These are phyloP conservation scores for Dalbergia cochinchinensis DNA, from an alignment of 306 rosid genomes.

Conservation along the genomic window DNA sequence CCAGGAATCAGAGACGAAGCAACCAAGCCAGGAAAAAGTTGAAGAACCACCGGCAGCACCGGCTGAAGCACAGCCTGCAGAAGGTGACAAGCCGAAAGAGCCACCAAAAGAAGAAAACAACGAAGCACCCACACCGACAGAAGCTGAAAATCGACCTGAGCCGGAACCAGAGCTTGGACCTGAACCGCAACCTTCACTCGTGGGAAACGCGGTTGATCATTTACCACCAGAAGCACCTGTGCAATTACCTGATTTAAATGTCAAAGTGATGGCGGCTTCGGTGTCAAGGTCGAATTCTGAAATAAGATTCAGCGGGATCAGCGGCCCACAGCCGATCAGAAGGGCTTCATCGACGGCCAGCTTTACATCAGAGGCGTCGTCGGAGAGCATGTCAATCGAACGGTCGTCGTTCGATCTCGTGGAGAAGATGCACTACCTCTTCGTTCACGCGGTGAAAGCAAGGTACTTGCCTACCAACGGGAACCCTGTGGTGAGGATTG, in stretches of 20 bases:
- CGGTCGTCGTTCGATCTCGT: conserved; percentile 83
- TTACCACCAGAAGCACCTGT: conserved; percentile 1
- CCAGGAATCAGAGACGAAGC: conserved; percentile 11
- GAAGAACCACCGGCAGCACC: conserved; percentile 8
- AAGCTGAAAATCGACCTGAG: conserved; percentile 34
- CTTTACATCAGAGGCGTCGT: conserved; percentile 52
- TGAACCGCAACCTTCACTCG: not conserved
- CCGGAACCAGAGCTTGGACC: not conserved
- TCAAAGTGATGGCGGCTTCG: conserved; percentile 44
- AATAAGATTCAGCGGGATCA: conserved; percentile 50
- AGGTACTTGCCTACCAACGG: conserved; percentile 66
- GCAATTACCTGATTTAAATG: conserved; percentile 6
- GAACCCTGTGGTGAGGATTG: conserved; percentile 63
- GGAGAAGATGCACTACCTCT: conserved; percentile 91
- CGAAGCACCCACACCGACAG: not conserved
- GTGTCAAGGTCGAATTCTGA: conserved; percentile 51
- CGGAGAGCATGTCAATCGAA: conserved; percentile 57
- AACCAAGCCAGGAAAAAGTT: not conserved
- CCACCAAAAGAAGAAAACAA: conserved; percentile 4
- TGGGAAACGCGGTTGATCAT: conserved; percentile 23
- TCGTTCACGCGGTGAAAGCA: conserved; percentile 79
- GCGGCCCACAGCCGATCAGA: conserved; percentile 60
- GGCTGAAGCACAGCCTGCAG: conserved; percentile 42
- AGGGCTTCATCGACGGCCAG: conserved; percentile 46
- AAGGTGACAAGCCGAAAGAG: conserved; percentile 27